Evolutionary conservation across 306 rosid genomes (phyloP), one percentile per base, ranked within the genome.

Genomic region (Ormosia emarginata): DNA sequence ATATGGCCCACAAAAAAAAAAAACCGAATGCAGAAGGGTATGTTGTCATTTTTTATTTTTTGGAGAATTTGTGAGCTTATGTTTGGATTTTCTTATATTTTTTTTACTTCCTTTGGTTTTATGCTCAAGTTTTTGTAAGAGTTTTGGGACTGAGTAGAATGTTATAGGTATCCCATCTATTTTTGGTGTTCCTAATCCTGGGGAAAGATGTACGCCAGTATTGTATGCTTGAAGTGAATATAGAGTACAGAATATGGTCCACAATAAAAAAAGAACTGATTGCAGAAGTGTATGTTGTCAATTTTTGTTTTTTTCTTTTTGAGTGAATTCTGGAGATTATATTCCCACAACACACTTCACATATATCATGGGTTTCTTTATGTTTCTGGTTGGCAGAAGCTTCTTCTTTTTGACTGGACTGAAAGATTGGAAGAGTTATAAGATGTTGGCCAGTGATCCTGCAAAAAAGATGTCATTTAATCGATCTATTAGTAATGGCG

Each of bases 361-460:
- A 30, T 12, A 1, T 34, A 4, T 63, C 7, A 10, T 63, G 14
- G 24, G 40, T 36, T 8, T 67, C 5, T 57, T 13, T 73, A 29
- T 57, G 6, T 14, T 15, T 75, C 18, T 55, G 1, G 50, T 18
- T 33, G 0, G 43, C 85, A 44, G 68, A 33, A 5, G 29, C 29
- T n/a, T 63, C 68, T 64, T 29, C 67, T 18, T 47, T 49, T 47
- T 73, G 30, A 67, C 13, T 55, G 2, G 64, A 41, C 6, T 68
- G 43, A 39, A 49, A 53, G 8, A 33, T 58, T 79, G 64, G 67
- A 41, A 44, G 79, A 67, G 18, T 52, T 37, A 3, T 49, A 89
- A 80, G 85, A 94, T 92, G 98, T 72, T 92, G 81, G 83, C 86
- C 40, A 49, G 29, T 52, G 88, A 90, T 72, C 78, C 89, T 6